Percentiles rank a stretch among this genome's conserved stretches.
These are phyloP conservation scores for Lolium multiflorum DNA, from an alignment of 176 grass and related monocot genomes.

Conservation along the genomic window DNA sequence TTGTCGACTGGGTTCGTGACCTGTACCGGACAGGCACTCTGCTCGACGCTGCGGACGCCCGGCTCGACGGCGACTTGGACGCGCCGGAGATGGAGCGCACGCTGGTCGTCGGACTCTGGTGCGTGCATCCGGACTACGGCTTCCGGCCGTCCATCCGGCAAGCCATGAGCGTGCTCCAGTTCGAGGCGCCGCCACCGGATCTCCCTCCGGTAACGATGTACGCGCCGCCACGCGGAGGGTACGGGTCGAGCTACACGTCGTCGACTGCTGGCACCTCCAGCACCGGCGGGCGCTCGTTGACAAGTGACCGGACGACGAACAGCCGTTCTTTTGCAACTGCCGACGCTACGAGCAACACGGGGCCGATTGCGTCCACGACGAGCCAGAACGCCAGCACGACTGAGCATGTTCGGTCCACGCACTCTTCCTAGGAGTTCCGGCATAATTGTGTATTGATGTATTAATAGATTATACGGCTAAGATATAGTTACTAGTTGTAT, in stretches of 20 bases:
- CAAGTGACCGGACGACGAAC: background rate
- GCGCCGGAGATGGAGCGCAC: background rate
- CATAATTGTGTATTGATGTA: no score
- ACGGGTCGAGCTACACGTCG: background rate
- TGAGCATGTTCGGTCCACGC: background rate
- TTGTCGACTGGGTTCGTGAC: background rate
- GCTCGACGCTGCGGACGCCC: background rate
- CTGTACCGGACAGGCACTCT: background rate
- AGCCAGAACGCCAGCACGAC: background rate
- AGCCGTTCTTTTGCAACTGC: background rate
- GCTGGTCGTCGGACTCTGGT: background rate
- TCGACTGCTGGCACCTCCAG: background rate
- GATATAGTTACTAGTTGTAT: no score
- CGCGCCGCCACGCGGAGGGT: background rate
- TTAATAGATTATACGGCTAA: no score
- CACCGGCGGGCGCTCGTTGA: background rate
- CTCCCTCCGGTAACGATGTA: slow-evolving; percentile 42
- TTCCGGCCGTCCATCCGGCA: slow-evolving; percentile 3
- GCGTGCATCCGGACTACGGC: background rate
- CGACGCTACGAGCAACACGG: background rate
- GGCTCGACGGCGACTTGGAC: background rate
- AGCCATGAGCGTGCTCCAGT: background rate
- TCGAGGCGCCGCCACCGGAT: background rate
- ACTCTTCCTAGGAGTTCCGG: background rate
- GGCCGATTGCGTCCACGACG: background rate